Evolutionary conservation across 2,329 filamentous ascomycete species (phyloP).

Genomic region (Monilinia vaccinii-corymbosi): DNA sequence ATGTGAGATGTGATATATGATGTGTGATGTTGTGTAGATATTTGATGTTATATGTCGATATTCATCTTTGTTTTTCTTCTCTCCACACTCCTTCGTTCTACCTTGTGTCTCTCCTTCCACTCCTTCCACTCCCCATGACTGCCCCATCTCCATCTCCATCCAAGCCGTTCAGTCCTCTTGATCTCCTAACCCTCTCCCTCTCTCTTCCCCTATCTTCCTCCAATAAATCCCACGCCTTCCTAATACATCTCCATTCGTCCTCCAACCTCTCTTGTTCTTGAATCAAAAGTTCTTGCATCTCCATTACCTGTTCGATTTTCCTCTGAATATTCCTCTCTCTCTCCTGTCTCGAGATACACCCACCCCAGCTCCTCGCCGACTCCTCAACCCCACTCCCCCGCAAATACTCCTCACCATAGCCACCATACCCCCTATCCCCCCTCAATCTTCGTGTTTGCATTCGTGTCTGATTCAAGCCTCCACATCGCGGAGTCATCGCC

Average conservation of each 20-base stretch:
- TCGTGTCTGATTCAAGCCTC: too few species aligned
- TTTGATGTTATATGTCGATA: too few species aligned
- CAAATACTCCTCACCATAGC: too few species aligned
- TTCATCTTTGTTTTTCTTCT: not conserved
- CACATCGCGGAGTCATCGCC: too few species aligned
- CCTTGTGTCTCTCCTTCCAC: not conserved
- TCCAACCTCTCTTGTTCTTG: not conserved
- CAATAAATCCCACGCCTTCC: not conserved
- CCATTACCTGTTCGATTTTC: not conserved
- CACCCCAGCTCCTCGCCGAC: too few species aligned
- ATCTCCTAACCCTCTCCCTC: not conserved
- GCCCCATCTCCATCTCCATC: not conserved
- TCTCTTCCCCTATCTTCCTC: not conserved
- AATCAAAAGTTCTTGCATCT: not conserved
- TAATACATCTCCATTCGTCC: not conserved
- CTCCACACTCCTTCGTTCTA: not conserved
- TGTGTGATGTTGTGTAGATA: too few species aligned
- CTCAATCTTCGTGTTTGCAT: too few species aligned
- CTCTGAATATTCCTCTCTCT: not conserved
- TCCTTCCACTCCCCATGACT: not conserved
- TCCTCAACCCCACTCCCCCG: too few species aligned
- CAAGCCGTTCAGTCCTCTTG: not conserved
- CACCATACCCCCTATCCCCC: too few species aligned
- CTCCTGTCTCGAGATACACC: not conserved
- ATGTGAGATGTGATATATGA: too few species aligned